Percentiles rank a stretch among this genome's conserved stretches.
Evolutionary conservation across 768 basidiomycete genomes (phyloP).

Genomic region (Daedaleopsis sinensis): DNA sequence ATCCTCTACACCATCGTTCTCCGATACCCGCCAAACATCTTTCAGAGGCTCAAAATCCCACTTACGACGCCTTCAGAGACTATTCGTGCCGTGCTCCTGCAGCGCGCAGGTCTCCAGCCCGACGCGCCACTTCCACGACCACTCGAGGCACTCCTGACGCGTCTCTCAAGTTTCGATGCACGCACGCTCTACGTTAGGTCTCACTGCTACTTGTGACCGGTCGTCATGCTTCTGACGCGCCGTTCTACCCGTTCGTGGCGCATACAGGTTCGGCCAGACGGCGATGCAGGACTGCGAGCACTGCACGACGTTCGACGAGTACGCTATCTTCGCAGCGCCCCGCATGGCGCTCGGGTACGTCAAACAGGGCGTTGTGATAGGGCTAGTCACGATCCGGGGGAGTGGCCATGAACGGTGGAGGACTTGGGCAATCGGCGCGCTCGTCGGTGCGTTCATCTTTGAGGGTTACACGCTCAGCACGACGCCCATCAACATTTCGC

Average conservation of each 20-base stretch:
- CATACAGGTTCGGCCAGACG: constrained; percentile 65
- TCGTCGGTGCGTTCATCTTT: constrained; percentile 50
- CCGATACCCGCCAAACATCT: constrained; percentile 62
- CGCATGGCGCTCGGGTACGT: constrained; percentile 60
- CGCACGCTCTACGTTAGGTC: constrained; percentile 64
- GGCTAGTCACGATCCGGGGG: constrained; percentile 45
- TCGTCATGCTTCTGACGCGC: not conserved
- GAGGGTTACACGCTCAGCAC: constrained; percentile 60
- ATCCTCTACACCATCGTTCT: constrained; percentile 49
- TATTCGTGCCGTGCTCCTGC: constrained; percentile 50
- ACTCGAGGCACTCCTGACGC: constrained; percentile 54
- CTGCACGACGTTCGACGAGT: constrained; percentile 64
- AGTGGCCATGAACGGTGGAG: constrained; percentile 47
- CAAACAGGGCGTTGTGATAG: constrained; percentile 55
- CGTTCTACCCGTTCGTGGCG: not conserved
- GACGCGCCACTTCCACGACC: constrained; percentile 43
- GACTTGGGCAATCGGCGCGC: constrained; percentile 47
- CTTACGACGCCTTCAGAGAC: constrained; percentile 55
- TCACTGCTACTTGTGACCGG: constrained; percentile 19
- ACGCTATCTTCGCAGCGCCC: constrained; percentile 59
- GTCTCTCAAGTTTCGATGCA: constrained; percentile 58
- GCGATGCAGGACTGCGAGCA: constrained; percentile 66
- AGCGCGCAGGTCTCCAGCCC: constrained; percentile 37
- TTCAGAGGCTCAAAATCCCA: constrained; percentile 55
- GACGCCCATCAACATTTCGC: constrained; percentile 48